phyloP scores from a whole-genome alignment of 169 alveolate species.

The Plasmodium cynomolgi region DNA sequence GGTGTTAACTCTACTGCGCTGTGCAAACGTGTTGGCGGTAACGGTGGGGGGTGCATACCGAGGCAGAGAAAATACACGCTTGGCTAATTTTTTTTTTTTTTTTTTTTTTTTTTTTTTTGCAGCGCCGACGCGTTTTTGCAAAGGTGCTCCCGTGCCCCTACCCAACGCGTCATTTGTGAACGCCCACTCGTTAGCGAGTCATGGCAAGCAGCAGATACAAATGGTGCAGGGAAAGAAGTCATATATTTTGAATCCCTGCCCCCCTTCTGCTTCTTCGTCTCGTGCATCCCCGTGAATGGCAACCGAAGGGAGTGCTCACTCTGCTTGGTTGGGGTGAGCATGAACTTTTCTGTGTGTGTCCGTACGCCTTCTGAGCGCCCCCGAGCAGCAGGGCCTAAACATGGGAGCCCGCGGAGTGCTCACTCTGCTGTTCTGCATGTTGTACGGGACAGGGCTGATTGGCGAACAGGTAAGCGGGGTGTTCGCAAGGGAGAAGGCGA shows the following conservation, averaged over 20 bases:
- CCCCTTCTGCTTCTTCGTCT: neutral
- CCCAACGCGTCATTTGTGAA: neutral
- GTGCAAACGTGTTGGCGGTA: neutral
- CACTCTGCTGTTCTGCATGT: neutral
- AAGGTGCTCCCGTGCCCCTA: neutral
- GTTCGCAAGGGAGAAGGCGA: neutral
- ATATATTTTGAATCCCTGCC: neutral
- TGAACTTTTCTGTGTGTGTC: neutral
- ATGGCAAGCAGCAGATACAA: neutral
- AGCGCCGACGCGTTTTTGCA: neutral
- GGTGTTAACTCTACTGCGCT: neutral
- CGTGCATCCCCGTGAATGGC: neutral
- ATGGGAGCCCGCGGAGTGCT: neutral
- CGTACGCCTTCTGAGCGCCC: neutral
- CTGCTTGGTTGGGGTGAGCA: neutral
- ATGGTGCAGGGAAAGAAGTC: neutral
- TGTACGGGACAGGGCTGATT: neutral
- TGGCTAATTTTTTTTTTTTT: neutral
- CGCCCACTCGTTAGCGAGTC: neutral
- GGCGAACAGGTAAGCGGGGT: neutral
- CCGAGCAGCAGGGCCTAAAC: neutral
- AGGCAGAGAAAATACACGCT: neutral
- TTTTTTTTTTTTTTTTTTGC: neutral
- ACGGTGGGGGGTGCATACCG: neutral
- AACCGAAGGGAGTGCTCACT: neutral